Percentiles rank a stretch among this genome's conserved stretches.
Evolutionary conservation across 2,329 filamentous ascomycete species (phyloP).

Genomic region (Aspergillus fumigatus): DNA sequence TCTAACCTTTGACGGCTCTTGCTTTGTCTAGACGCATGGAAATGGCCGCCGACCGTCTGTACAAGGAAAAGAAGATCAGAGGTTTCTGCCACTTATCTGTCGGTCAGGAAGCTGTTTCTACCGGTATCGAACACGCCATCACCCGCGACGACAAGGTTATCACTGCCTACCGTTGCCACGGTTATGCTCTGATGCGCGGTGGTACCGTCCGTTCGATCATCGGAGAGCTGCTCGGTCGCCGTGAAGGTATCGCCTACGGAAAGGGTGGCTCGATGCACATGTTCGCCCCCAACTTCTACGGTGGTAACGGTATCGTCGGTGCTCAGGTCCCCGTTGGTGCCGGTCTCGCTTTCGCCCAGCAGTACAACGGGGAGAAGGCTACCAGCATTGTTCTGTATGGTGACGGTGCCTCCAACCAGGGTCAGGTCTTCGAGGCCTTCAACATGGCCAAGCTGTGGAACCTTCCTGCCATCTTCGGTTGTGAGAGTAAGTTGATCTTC

Average conservation of each 20-base stretch:
- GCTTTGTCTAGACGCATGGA: conserved; percentile 78
- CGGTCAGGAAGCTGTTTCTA: conserved; percentile 94
- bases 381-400: conserved; percentile 88
- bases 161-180: conserved; percentile 98
- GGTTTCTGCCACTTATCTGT: conserved; percentile 99
- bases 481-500: conserved; percentile 72
- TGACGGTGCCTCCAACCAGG: conserved; percentile 98
- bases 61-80: conserved; percentile 99
- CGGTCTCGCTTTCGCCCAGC: conserved; percentile 92
- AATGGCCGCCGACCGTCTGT: conserved; percentile 96
- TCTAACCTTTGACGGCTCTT: not conserved
- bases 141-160: conserved; percentile 89
- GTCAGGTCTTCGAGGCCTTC: conserved; percentile 98
- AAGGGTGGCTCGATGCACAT: conserved; percentile 99
- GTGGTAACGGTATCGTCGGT: conserved; percentile 98
- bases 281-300: conserved; percentile 97
- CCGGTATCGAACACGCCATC: conserved; percentile 95
- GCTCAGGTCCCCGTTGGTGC: conserved; percentile 97
- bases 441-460: conserved; percentile 99
- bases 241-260: conserved; percentile 95
- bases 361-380: conserved; percentile 85
- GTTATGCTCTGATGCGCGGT: conserved; percentile 95
- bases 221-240: conserved; percentile 88
- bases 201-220: conserved; percentile 88
- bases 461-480: conserved; percentile 89